Base-by-base conservation (phyloP, 2,329 filamentous ascomycete species). In the Colletotrichum sidae region DNA sequence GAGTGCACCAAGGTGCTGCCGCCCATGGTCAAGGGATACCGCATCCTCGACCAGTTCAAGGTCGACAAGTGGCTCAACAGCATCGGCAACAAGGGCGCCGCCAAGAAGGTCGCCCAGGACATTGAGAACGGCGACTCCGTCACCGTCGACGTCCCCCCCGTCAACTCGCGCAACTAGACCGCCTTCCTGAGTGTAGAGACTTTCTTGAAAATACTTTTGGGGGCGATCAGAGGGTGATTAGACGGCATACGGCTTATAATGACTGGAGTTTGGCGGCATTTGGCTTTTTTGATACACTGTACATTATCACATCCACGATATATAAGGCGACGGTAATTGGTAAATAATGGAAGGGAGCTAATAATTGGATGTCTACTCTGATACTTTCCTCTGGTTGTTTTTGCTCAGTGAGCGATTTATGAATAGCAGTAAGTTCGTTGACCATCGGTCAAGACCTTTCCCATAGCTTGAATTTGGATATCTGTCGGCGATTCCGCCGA, bases 1-100 rank as follows among this genome's bases (percentile, higher is more conserved):
- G 85, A 87, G 68, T 88, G 85, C 78, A 85, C 83, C 9, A 80
- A 82, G 69, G 83, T 84, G 1, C 73, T 87, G 4, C 85, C 81
- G 2, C 66, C 77, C 1, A 69, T 68, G 3, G 51, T 54, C 37
- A 68, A 49, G 50, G 61, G 53, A 35, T 69, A 50, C 65, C 53
- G 56, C 38, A 38, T 42, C 11, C 9, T 56, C 11, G 67, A 69
- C 38, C 67, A 69, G 55, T 54, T 34, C 41, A 68, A 66, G 57
- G 53, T 69, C 35, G 60, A 69, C 56, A 65, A 69, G 67, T 69
- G 67, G 67, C 67, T 69, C 53, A 61, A 61, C 65, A 69, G 60
- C 46, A 49, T 60, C 15, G 65, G 57, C 50, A 64, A 61, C 65
- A 68, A 65, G 65, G 67, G 67, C 33, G 62, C 66, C 35, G 60